Evolutionary conservation across 345 rosid genomes (phyloP), one percentile per base, ranked within the genome.

Genomic region (Kandelia obovata): DNA sequence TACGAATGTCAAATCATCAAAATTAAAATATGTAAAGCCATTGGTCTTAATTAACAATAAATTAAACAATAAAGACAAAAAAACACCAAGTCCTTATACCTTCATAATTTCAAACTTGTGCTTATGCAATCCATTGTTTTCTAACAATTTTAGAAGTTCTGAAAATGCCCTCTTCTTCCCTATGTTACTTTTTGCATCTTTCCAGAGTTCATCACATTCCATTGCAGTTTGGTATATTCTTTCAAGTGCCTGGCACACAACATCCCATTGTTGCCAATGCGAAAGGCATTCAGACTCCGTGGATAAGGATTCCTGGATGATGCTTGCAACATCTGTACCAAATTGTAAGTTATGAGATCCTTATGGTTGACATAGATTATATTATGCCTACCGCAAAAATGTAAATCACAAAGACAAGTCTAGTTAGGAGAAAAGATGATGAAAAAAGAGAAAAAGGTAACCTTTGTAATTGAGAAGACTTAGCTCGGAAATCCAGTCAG

Each of bases 91-190:
- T 32, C 28, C 60, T 64, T 43, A 31, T 82, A 88, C 97, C 88
- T 89, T 84, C 79, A 83, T 75, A 72, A 77, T 75, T 72, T 82
- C 89, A 67, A 78, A 85, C 85, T 83, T 87, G 85, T 87, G 97
- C 73, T 85, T 84, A 26, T 82, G 86, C 88, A 95, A 74, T 75
- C 96, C 99, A 77, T 81, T 79, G 71, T 66, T 78, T 68, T 88
- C 96, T 66, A 95, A 77, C 81, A 85, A 80, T 84, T 84, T 86
- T 61, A 95, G 81, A 73, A 92, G 92, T 43, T 86, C 92, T 68
- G 86, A 65, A 43, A 89, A 78, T 5, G 83, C 96, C 81, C 90
- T 81, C 79, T 78, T 88, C 84, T 95, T 95, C 58, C 86, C 85
- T 20, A 81, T 64, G 56, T 69, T 77, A 74, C 79, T 91, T 62